A percentile compares a stretch with the other conserved stretches of the same genome.
Conservation (phyloP, 306 rosid species). For the Sesbania bispinosa region DNA sequence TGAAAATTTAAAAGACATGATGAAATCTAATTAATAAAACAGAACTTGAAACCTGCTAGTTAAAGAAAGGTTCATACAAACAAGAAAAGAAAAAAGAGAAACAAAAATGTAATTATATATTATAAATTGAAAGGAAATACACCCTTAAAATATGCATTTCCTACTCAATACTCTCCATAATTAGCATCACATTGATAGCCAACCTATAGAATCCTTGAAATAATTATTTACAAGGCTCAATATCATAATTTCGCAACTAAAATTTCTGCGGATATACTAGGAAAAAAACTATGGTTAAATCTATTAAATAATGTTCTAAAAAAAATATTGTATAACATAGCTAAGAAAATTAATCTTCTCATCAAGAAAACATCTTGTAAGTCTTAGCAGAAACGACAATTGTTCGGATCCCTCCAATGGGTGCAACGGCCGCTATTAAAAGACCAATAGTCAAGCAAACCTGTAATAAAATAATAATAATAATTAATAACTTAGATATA, state of each 20-base stretch:
- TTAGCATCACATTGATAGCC: background rate
- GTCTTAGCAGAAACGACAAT: conserved; percentile 41
- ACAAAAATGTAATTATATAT: background rate
- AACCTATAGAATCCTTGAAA: background rate
- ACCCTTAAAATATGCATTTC: background rate
- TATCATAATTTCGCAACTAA: background rate
- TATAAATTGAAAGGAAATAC: background rate
- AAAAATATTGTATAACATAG: background rate
- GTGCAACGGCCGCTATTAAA: conserved; percentile 39
- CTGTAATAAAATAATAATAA: conserved; percentile 25
- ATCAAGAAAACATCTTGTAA: conserved; percentile 47
- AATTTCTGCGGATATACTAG: background rate
- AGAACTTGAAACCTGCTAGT: background rate
- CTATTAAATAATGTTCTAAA: background rate
- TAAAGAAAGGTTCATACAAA: too few relatives aligned
- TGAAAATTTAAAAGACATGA: too few relatives aligned
- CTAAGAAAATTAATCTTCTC: background rate
- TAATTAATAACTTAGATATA: background rate
- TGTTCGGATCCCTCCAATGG: conserved; percentile 59
- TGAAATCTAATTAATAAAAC: too few relatives aligned
- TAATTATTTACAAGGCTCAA: background rate
- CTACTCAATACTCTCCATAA: background rate
- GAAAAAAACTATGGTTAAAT: background rate
- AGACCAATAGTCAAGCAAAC: conserved; percentile 11
- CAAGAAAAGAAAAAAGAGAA: background rate